A percentile compares a stretch with the other conserved stretches of the same genome.
Evolutionary conservation across 108 stramenopile species (phyloP).

Genomic region (Conticribra weissflogii): DNA sequence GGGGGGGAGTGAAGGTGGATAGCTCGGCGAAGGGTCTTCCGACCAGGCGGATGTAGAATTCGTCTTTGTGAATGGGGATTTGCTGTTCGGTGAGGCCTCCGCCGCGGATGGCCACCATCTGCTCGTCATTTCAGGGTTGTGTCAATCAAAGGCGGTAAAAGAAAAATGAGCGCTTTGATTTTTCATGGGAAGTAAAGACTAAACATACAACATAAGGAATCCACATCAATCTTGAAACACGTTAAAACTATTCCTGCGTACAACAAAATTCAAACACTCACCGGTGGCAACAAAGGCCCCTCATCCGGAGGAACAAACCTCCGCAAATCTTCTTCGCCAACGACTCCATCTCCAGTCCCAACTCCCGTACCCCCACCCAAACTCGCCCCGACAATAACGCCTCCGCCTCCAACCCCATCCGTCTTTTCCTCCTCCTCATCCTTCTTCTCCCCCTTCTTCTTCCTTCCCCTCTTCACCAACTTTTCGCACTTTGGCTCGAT

Average conservation of each 20-base stretch:
- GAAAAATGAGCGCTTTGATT: no score
- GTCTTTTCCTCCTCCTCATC: neutral
- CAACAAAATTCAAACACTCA: constrained; percentile 1
- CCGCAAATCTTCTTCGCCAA: constrained; percentile 10
- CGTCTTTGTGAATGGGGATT: constrained; percentile 12
- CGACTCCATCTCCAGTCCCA: neutral
- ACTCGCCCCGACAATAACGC: no score
- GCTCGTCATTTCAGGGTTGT: no score
- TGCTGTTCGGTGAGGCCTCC: constrained; percentile 23
- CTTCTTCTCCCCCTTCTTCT: constrained; percentile 25
- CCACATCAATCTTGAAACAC: no score
- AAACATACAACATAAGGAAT: neutral
- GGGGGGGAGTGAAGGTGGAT: constrained; percentile 14
- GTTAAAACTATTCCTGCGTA: neutral
- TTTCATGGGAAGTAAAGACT: neutral
- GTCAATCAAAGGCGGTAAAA: no score
- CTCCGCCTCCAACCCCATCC: no score
- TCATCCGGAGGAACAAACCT: constrained; percentile 23
- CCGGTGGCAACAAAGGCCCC: constrained; percentile 24
- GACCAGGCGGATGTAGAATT: constrained; percentile 26
- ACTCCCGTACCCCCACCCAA: no score
- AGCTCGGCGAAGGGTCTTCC: constrained; percentile 9
- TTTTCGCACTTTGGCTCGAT: constrained; percentile 12
- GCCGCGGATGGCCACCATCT: constrained; percentile 5
- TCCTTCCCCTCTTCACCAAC: constrained; percentile 18